A percentile compares a stretch with the other conserved stretches of the same genome.
Evolutionary conservation across 2,329 filamentous ascomycete species (phyloP).

Genomic region (Clarireedia monteithiana): DNA sequence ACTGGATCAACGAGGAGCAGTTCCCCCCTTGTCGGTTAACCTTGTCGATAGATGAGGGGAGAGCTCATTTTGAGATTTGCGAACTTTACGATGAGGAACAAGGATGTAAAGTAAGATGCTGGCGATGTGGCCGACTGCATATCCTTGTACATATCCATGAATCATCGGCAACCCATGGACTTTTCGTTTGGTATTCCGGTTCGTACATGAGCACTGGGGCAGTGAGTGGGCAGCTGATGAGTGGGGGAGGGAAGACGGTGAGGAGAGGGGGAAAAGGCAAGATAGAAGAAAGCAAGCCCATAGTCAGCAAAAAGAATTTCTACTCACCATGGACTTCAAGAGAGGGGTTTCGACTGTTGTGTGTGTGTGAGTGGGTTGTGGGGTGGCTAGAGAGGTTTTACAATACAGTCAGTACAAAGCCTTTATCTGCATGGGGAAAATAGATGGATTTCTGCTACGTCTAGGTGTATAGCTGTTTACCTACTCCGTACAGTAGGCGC

Average conservation of each 20-base stretch:
- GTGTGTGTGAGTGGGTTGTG: background rate
- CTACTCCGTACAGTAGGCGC: too few relatives aligned
- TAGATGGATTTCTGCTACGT: too few relatives aligned
- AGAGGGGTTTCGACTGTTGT: background rate
- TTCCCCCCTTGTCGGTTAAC: background rate
- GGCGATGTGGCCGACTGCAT: background rate
- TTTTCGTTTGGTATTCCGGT: too few relatives aligned
- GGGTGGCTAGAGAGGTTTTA: background rate
- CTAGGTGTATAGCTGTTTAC: too few relatives aligned
- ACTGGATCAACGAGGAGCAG: background rate
- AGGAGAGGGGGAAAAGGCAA: background rate
- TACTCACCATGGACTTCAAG: background rate
- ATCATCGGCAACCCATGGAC: background rate
- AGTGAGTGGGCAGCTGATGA: too few relatives aligned
- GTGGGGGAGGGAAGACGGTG: background rate
- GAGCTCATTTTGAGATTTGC: conserved; percentile 8
- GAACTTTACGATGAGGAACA: conserved; percentile 5
- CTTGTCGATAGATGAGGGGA: conserved; percentile 1
- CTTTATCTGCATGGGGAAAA: too few relatives aligned
- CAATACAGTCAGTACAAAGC: too few relatives aligned
- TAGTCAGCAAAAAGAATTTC: too few relatives aligned
- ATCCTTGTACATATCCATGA: conserved; percentile 2
- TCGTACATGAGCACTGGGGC: too few relatives aligned
- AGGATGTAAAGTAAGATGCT: conserved; percentile 1
- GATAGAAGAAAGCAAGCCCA: background rate